These are phyloP conservation scores for Eudorina sp. DNA, from an alignment of 139 green algal genomes.

Conservation along the genomic window DNA sequence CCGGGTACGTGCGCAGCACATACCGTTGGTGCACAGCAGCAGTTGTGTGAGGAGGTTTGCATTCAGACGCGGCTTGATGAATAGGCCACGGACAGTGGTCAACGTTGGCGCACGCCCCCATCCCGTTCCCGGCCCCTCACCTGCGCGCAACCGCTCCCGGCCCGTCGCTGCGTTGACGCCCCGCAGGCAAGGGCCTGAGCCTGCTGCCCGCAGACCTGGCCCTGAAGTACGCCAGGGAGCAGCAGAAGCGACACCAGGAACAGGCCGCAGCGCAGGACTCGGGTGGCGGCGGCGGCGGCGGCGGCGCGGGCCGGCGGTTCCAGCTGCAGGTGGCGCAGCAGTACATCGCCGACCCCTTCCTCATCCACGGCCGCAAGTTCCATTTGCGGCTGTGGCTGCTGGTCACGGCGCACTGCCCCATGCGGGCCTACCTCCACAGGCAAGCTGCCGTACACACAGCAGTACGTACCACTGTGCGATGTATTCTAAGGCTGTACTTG, in stretches of 20 bases:
- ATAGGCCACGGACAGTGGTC: too few relatives aligned
- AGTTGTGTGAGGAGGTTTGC: too few relatives aligned
- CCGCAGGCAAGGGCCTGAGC: constrained; percentile 60
- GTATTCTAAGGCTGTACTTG: too few relatives aligned
- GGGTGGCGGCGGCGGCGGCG: not conserved
- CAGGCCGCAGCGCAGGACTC: not conserved
- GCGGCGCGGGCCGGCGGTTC: not conserved
- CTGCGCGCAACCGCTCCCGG: not conserved
- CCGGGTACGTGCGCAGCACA: too few relatives aligned
- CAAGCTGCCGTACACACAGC: too few relatives aligned
- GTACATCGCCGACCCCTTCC: constrained; percentile 62
- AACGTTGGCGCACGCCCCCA: not conserved
- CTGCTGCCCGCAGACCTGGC: constrained; percentile 53
- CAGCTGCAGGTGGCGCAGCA: constrained; percentile 64
- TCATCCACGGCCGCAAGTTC: constrained; percentile 69
- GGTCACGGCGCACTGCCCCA: constrained; percentile 58
- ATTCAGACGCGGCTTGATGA: too few relatives aligned
- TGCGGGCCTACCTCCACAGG: constrained; percentile 65
- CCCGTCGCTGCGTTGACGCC: not conserved
- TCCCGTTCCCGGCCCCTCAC: not conserved
- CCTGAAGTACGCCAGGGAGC: not conserved
- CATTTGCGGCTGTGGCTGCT: constrained; percentile 73
- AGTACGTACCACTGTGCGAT: too few relatives aligned
- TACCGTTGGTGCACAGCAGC: too few relatives aligned
- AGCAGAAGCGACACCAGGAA: not conserved